phyloP scores from a whole-genome alignment of 1,284 basidiomycete genomes.

The Heterobasidion parviporum region DNA sequence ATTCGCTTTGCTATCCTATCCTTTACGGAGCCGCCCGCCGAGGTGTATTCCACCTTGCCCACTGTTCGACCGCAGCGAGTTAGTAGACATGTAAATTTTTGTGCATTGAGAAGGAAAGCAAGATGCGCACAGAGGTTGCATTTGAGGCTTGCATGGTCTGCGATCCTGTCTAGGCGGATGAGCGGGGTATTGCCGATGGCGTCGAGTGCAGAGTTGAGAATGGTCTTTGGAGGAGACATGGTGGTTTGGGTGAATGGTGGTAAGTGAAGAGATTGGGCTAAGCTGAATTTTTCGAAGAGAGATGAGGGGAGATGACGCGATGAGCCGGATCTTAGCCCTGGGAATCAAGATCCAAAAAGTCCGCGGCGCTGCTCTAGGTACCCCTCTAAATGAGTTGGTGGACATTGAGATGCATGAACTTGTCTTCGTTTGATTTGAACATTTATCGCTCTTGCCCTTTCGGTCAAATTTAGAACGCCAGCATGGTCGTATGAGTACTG shows the following conservation, averaged over 20 bases:
- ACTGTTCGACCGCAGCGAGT: slow-evolving; percentile 34
- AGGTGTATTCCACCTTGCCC: slow-evolving; percentile 88
- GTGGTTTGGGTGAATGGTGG: not conserved
- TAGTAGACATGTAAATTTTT: not conserved
- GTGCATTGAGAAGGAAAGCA: not conserved
- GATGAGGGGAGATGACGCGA: too few relatives aligned
- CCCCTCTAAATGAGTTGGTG: too few relatives aligned
- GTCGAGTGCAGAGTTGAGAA: slow-evolving; percentile 74
- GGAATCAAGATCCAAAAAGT: too few relatives aligned
- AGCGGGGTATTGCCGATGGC: slow-evolving; percentile 91
- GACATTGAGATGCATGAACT: too few relatives aligned
- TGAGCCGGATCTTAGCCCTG: too few relatives aligned
- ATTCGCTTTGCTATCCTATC: slow-evolving; percentile 97
- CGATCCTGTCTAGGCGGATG: slow-evolving; percentile 79
- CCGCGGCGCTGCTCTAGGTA: too few relatives aligned
- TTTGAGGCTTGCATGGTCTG: slow-evolving; percentile 65
- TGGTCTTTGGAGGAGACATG: slow-evolving; percentile 23
- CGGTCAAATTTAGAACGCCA: too few relatives aligned
- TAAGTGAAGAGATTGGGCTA: not conserved
- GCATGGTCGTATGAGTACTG: too few relatives aligned
- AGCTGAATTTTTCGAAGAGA: too few relatives aligned
- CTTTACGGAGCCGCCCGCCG: slow-evolving; percentile 91
- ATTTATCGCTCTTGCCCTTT: too few relatives aligned
- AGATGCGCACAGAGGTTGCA: slow-evolving; percentile 79
- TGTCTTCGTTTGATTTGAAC: too few relatives aligned